These are phyloP conservation scores for Macrophomina phaseolina DNA, from an alignment of 2,329 filamentous ascomycete genomes.

Conservation along the genomic window DNA sequence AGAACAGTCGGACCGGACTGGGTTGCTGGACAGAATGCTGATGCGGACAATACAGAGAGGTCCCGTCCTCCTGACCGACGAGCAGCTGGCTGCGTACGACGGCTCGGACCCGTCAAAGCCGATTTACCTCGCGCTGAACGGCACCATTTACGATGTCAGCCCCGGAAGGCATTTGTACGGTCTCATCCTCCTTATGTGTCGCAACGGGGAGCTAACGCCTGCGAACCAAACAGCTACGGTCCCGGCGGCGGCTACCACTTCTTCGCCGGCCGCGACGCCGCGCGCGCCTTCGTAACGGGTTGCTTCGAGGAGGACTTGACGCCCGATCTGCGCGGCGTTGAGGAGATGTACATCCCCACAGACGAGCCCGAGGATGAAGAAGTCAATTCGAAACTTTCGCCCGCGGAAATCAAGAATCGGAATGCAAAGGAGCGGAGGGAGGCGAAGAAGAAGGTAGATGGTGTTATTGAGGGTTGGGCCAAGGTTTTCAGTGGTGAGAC, in stretches of 20 bases:
- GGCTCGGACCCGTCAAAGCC: slow-evolving; percentile 76
- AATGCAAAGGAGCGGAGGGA: slow-evolving; percentile 68
- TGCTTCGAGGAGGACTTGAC: slow-evolving; percentile 89
- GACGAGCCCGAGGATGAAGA: slow-evolving; percentile 53
- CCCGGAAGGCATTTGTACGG: slow-evolving; percentile 51
- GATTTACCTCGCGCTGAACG: slow-evolving; percentile 89
- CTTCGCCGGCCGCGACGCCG: slow-evolving; percentile 86
- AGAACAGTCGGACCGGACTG: background rate
- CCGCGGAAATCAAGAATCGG: slow-evolving; percentile 53
- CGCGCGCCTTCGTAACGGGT: slow-evolving; percentile 87
- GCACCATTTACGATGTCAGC: slow-evolving; percentile 85
- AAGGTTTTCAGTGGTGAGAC: slow-evolving; percentile 73
- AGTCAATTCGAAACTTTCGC: slow-evolving; percentile 26
- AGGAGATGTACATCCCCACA: slow-evolving; percentile 78
- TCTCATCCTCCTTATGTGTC: background rate
- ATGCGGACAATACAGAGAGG: slow-evolving; percentile 47
- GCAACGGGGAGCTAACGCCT: too few relatives aligned
- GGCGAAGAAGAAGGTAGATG: slow-evolving; percentile 69
- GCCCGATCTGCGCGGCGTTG: slow-evolving; percentile 83
- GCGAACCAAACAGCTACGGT: slow-evolving; percentile 48
- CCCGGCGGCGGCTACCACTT: slow-evolving; percentile 84
- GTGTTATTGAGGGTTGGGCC: slow-evolving; percentile 79
- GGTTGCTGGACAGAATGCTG: background rate
- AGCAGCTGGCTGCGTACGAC: slow-evolving; percentile 75
- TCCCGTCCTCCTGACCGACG: slow-evolving; percentile 74